Conservation (phyloP, 768 basidiomycete species). For the Tremella mesenterica region DNA sequence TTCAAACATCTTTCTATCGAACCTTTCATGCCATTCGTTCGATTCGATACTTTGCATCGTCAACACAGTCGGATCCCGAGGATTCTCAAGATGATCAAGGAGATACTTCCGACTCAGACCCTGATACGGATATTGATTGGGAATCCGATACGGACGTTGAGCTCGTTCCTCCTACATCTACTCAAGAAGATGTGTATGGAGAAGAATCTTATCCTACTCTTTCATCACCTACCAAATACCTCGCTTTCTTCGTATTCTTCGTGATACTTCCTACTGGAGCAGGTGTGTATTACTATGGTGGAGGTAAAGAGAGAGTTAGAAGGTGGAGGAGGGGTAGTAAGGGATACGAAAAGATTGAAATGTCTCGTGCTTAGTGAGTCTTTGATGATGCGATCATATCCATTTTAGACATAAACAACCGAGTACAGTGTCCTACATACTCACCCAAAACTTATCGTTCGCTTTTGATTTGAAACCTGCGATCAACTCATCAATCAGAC, state of each 20-base stretch:
- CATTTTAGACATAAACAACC: neutral
- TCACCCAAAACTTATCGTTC: too few relatives aligned
- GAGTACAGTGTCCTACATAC: neutral
- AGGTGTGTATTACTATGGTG: slow-evolving; percentile 31
- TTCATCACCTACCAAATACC: slow-evolving; percentile 29
- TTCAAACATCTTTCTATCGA: too few relatives aligned
- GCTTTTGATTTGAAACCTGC: too few relatives aligned
- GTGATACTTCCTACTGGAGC: slow-evolving; percentile 45
- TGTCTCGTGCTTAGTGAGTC: too few relatives aligned
- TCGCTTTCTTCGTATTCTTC: slow-evolving; percentile 47
- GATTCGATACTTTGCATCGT: too few relatives aligned
- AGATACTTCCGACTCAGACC: neutral
- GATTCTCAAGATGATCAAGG: neutral
- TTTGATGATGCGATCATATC: neutral
- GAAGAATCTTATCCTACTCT: slow-evolving; percentile 15
- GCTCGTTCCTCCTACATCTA: neutral
- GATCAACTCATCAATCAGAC: too few relatives aligned
- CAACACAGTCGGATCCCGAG: slow-evolving; percentile 3
- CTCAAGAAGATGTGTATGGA: slow-evolving; percentile 11
- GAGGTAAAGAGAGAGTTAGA: slow-evolving; percentile 21
- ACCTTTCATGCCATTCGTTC: too few relatives aligned
- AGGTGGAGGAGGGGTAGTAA: slow-evolving; percentile 10
- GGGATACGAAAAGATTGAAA: slow-evolving; percentile 24
- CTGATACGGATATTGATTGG: neutral
- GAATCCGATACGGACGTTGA: slow-evolving; percentile 7